Percentiles rank a stretch among this genome's conserved stretches.
Conservation (phyloP, 1,139 yeast genomes). For the Wickerhamiella pararugosa region DNA sequence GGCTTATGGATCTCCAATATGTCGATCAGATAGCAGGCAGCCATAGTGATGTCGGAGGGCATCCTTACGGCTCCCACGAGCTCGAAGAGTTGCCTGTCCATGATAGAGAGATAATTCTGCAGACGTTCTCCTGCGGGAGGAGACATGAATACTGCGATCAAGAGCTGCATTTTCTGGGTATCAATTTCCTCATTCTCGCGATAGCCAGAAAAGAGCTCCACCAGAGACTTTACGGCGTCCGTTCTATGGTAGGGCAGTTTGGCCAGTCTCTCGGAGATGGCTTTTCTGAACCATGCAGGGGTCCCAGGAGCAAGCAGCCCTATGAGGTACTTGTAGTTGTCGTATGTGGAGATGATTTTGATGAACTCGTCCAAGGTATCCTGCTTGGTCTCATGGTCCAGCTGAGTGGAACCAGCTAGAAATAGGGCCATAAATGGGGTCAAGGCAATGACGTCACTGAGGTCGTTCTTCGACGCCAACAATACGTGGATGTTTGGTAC, state of each 20-base stretch:
- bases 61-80: constrained; percentile 7
- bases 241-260: constrained; percentile 39
- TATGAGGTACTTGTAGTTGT: constrained; percentile 19
- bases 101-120: constrained; percentile 4
- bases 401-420: constrained; percentile 34
- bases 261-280: constrained; percentile 34
- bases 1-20: constrained; percentile 9
- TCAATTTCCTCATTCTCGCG: constrained; percentile 60
- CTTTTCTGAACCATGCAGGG: constrained; percentile 21
- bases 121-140: constrained; percentile 8
- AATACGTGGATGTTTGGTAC: constrained; percentile 29
- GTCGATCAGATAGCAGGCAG: constrained; percentile 5
- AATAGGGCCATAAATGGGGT: constrained; percentile 47
- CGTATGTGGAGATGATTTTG: constrained; percentile 22
- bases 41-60: constrained; percentile 6
- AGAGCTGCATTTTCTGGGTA: constrained; percentile 35
- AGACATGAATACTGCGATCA: constrained; percentile 9
- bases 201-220: constrained; percentile 66
- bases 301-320: constrained; percentile 18
- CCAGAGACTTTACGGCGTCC: constrained; percentile 55
- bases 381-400: background rate
- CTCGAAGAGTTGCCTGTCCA: constrained; percentile 12
- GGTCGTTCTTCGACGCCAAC: constrained; percentile 48
- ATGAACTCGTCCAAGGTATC: constrained; percentile 8
- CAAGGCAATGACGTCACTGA: constrained; percentile 22